phyloP scores from a whole-genome alignment of 2,329 filamentous ascomycete genomes.

The Cephalotrichum gorgonifer region DNA sequence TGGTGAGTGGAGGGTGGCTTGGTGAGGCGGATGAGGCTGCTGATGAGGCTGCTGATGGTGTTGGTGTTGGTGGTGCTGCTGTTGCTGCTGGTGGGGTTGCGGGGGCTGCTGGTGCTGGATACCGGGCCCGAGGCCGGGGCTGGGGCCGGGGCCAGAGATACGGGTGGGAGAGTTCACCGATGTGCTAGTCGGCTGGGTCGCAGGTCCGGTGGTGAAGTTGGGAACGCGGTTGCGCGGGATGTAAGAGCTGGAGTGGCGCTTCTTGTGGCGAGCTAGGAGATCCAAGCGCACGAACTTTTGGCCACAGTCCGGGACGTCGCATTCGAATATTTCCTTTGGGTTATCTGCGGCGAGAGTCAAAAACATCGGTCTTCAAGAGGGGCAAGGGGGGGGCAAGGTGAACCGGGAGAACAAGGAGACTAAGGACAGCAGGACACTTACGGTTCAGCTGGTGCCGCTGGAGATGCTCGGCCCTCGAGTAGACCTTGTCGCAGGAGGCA shows the following conservation, averaged over 20 bases:
- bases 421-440: constrained; percentile 30
- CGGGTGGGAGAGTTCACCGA: background rate
- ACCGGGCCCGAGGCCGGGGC: background rate
- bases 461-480: constrained; percentile 71
- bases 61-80: constrained; percentile 4
- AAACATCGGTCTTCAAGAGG: constrained; percentile 3
- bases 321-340: constrained; percentile 69
- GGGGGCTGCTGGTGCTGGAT: constrained; percentile 3
- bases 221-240: constrained; percentile 38
- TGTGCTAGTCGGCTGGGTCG: constrained; percentile 8
- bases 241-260: constrained; percentile 49
- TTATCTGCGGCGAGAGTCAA: constrained; percentile 42
- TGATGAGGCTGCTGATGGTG: background rate
- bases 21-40: background rate
- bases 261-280: constrained; percentile 58
- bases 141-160: background rate
- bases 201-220: constrained; percentile 27
- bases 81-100: background rate
- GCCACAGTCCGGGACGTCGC: constrained; percentile 64
- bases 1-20: background rate
- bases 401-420: constrained; percentile 2
- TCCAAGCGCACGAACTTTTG: constrained; percentile 73
- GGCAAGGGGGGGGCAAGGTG: background rate
- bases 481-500: constrained; percentile 66
- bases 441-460: constrained; percentile 76